Base-by-base conservation (phyloP, 768 basidiomycete genomes). In the Termitomyces eurrhizus region DNA sequence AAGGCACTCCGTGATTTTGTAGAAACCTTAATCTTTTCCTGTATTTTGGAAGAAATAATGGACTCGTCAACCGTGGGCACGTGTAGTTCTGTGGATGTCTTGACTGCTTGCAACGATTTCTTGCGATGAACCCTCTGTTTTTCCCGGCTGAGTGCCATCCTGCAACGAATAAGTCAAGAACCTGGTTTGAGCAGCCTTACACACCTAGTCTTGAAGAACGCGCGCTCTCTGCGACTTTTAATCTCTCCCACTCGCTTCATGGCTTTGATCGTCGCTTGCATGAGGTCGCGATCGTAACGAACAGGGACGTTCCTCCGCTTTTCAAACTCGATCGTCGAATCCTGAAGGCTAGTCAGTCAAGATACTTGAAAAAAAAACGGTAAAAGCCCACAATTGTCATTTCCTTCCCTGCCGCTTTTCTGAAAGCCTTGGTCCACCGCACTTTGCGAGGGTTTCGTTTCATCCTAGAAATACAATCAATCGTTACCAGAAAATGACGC, bases 381-480 rank as follows among this genome's bases (percentile, higher is more conserved):
- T 33, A 58, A 57, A n/a, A 14, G 76, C 90, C 72, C 70, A 95
- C 95, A 69, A 99, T 90, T 5, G 92, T 95, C 97, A 99, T 99
- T 78, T 99, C 97, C 78, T 98, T 99, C 56, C 97, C 97, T 54
- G 95, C 92, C 21, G 97, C 95, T 75, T 94, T 96, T 65, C 97
- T 85, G 83, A 99, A 99, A 24, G 97, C 97, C 75, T 99, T 99
- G 49, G 97, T 99, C 97, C 97, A 99, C 67, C 93, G 82, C 41
- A 99, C 95, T 76, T 99, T 99, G 62, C 97, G 88, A 49, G 97
- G 97, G 77, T 98, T 99, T 42, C 97, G 90, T 80, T 98, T 98
- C 97, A 98, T 98, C 76, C 94, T 95, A 66, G 26, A 21, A 26
- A 60, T 5, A 46, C 52, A 58, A 35, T 8, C 29, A 48, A 57